A percentile compares a stretch with the other conserved stretches of the same genome.
phyloP scores from a whole-genome alignment of 257 asterid species.

The Nyctanthes arbortristis region DNA sequence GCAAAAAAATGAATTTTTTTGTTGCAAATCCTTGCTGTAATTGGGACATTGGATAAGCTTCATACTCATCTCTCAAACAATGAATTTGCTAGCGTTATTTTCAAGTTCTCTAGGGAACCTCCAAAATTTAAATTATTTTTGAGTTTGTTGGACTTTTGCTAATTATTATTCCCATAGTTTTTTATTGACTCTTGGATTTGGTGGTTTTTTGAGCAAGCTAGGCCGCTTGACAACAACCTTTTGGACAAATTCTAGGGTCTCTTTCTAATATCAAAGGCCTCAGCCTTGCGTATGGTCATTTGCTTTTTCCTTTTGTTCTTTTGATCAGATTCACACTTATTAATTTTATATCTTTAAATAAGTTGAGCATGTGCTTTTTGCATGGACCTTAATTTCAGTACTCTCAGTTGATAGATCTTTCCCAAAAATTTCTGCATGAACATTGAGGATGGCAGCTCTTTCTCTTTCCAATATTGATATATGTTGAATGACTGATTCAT shows the following conservation, averaged over 20 bases:
- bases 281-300: slow-evolving; percentile 84
- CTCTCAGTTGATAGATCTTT: no score
- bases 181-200: slow-evolving; percentile 30
- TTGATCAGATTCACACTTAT: not conserved
- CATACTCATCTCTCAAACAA: slow-evolving; percentile 86
- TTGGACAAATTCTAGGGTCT: slow-evolving; percentile 67
- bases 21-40: slow-evolving; percentile 67
- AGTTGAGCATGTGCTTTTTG: slow-evolving; percentile 2
- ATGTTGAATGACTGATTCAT: no score
- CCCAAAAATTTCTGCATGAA: no score
- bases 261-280: slow-evolving; percentile 68
- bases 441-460: no score
- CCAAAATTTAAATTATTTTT: slow-evolving; percentile 76
- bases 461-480: no score
- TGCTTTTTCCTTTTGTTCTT: not conserved
- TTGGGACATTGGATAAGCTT: slow-evolving; percentile 80
- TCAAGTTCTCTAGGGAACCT: slow-evolving; percentile 78
- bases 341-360: not conserved
- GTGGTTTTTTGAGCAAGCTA: slow-evolving; percentile 52
- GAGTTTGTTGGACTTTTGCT: slow-evolving; percentile 39
- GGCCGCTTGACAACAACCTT: slow-evolving; percentile 94
- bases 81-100: slow-evolving; percentile 61
- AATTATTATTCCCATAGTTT: not conserved
- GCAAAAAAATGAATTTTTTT: slow-evolving; percentile 87
- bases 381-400: no score